Evolutionary conservation across 306 rosid genomes (phyloP).

Genomic region (Abrus pulchellus): DNA sequence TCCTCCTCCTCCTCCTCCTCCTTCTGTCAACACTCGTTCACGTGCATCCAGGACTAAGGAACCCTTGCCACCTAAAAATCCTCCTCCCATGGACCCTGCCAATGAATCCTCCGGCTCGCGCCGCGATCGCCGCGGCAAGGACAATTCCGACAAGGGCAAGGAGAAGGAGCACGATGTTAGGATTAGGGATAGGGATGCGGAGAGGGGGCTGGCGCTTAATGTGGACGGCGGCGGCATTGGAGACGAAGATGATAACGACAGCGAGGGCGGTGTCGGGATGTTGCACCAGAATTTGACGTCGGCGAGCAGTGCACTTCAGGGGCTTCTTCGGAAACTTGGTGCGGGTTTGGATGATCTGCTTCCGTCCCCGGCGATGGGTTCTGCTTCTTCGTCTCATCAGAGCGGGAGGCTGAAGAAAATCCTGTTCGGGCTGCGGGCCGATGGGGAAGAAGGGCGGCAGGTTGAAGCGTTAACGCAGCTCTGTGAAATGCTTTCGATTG

Average conservation of each 20-base stretch:
- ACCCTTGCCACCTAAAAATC: constrained; percentile 53
- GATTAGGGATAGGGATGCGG: constrained; percentile 74
- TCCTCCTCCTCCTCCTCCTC: constrained; percentile 33
- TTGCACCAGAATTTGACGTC: constrained; percentile 88
- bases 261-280: constrained; percentile 86
- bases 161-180: constrained; percentile 86
- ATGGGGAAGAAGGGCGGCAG: constrained; percentile 95
- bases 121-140: constrained; percentile 77
- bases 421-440: constrained; percentile 84
- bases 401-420: constrained; percentile 93
- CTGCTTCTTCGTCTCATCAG: constrained; percentile 86
- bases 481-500: constrained; percentile 96
- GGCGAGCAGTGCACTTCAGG: constrained; percentile 98
- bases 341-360: constrained; percentile 97
- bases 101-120: constrained; percentile 94
- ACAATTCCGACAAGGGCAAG: constrained; percentile 81
- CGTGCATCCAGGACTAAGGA: constrained; percentile 65
- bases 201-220: constrained; percentile 70
- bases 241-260: constrained; percentile 85
- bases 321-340: constrained; percentile 90
- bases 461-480: constrained; percentile 97
- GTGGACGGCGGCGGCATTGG: constrained; percentile 68
- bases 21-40: constrained; percentile 72
- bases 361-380: constrained; percentile 82
- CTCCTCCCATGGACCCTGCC: constrained; percentile 73